Evolutionary conservation across 352 stramenopile genomes (phyloP), one percentile per base, ranked within the genome.

Genomic region (Elongisporangium anandrum): DNA sequence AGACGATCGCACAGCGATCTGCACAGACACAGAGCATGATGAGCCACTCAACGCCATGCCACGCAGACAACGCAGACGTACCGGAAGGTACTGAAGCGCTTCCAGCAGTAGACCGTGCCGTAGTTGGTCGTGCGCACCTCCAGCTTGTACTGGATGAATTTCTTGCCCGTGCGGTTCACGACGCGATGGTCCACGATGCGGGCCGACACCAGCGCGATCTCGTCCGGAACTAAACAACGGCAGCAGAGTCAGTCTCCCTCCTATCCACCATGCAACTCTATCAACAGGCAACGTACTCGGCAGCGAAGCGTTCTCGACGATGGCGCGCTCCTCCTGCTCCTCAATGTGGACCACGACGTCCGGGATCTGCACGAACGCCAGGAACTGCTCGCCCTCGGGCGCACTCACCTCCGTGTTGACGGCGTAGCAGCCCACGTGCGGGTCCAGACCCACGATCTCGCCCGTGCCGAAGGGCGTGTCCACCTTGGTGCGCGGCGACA

Each of bases 81-180:
- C 78, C 85, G 77, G 73, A 95, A 95, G 5, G 86, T 95, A 66
- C 77, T 89, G 82, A 93, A 95, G 49, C 86, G 86, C 62, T 94
- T 94, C 86, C 86, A 95, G 70, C 81, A 92, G 67, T 79, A 93
- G 19, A 95, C 73, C 13, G 86, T 95, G 75, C 86, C 86, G 65
- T 92, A 94, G 76, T 94, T 95, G 45, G 65, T 88, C 53, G 86
- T 95, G 60, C 79, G 73, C 65, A 95, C 91, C 70, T 95, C 84
- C 45, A 95, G 68, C 65, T 95, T 93, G 77, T 95, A 95, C 71
- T 95, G 84, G 54, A 95, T 92, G 56, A 93, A 95, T 65, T 94
- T 94, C 63, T 91, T 92, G 61, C 81, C 81, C 39, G 77, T 91
- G 47, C 77, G 79, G 60, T 92, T 92, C 52, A 94, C 78, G 57